These are phyloP conservation scores for Calocybe gangraenosa DNA, from an alignment of 768 basidiomycete genomes.

Conservation along the genomic window DNA sequence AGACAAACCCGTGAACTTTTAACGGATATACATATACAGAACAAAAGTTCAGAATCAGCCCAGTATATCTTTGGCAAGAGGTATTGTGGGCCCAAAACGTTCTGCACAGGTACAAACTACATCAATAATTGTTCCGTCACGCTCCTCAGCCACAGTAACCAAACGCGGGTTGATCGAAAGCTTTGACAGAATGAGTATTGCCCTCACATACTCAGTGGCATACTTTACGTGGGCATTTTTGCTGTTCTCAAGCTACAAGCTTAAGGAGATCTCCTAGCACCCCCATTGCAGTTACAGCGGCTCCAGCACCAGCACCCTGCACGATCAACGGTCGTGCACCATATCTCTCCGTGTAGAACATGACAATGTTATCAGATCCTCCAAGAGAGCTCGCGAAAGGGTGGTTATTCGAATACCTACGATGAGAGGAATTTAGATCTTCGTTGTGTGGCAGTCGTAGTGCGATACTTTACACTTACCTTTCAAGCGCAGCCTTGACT, in stretches of 20 bases:
- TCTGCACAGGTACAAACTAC: no score
- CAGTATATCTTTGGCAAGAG: no score
- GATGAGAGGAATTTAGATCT: not conserved
- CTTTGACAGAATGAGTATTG: no score
- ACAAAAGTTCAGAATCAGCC: no score
- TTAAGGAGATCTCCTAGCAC: constrained; percentile 86
- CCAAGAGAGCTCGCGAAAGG: constrained; percentile 95
- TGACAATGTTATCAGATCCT: constrained; percentile 96
- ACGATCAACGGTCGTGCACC: constrained; percentile 85
- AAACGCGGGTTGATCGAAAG: no score
- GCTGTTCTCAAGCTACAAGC: constrained; percentile 22
- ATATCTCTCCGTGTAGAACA: constrained; percentile 95
- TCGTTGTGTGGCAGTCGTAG: not conserved
- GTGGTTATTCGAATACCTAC: constrained; percentile 83
- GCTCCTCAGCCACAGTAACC: no score
- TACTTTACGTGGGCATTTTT: no score
- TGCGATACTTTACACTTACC: constrained; percentile 45
- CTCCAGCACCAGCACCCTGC: constrained; percentile 97
- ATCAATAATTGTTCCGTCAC: no score
- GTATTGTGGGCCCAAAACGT: no score
- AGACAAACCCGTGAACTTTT: no score
- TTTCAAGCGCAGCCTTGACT: constrained; percentile 86
- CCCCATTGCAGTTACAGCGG: constrained; percentile 98
- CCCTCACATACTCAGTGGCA: no score
- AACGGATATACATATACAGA: no score